A percentile compares a stretch with the other conserved stretches of the same genome.
These are phyloP conservation scores for Brettanomyces anomalus DNA, from an alignment of 805 yeast species.

Conservation along the genomic window DNA sequence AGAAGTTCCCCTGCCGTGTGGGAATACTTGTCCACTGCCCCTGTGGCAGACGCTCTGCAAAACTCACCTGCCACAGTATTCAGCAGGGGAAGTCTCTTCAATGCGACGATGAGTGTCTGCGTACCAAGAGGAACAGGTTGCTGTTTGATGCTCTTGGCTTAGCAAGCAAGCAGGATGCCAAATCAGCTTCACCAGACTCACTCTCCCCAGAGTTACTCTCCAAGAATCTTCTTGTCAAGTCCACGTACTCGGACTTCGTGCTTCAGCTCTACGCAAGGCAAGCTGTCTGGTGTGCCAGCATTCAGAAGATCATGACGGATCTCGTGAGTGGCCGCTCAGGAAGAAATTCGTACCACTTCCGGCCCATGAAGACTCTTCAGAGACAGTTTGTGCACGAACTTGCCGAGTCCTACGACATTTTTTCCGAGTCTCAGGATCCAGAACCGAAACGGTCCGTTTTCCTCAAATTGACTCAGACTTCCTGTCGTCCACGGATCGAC, in stretches of 20 bases:
- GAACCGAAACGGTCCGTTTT: slow-evolving; percentile 74
- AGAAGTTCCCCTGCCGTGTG: slow-evolving; percentile 41
- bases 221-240: slow-evolving; percentile 17
- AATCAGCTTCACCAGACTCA: neutral
- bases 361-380: slow-evolving; percentile 64
- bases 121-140: slow-evolving; percentile 48
- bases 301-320: slow-evolving; percentile 44
- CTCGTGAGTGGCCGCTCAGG: slow-evolving; percentile 35
- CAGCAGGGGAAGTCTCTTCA: slow-evolving; percentile 32
- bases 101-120: slow-evolving; percentile 67
- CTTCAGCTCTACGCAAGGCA: slow-evolving; percentile 45
- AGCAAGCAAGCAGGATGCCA: neutral
- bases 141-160: slow-evolving; percentile 52
- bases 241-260: slow-evolving; percentile 38
- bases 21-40: slow-evolving; percentile 44
- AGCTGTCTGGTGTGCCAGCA: slow-evolving; percentile 55
- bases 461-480: slow-evolving; percentile 30
- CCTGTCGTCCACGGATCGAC: slow-evolving; percentile 33
- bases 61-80: slow-evolving; percentile 41
- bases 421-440: slow-evolving; percentile 68
- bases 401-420: slow-evolving; percentile 48
- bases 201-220: slow-evolving; percentile 14
- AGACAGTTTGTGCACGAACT: slow-evolving; percentile 64
- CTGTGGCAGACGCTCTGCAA: slow-evolving; percentile 50
- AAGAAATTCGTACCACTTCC: slow-evolving; percentile 46